Conservation (phyloP, 139 green algal genomes). For the Pseudopediastrum boryanum region DNA sequence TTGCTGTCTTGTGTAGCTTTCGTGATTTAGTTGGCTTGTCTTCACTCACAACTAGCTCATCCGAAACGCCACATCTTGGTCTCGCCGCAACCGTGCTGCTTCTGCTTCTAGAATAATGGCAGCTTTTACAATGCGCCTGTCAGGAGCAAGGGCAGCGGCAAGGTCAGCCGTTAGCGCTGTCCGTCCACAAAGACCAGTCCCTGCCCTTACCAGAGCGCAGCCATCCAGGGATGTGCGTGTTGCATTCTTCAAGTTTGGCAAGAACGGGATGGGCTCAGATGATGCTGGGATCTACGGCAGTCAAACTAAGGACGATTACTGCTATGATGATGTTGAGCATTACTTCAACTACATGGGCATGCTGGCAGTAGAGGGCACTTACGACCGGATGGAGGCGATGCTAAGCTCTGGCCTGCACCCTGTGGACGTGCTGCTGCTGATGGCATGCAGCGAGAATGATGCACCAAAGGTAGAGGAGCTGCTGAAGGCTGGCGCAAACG, state of each 20-base stretch:
- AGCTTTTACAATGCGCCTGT: no score
- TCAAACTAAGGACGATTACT: conserved; percentile 73
- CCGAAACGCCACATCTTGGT: no score
- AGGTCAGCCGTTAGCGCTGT: no score
- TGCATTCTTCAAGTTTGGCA: conserved; percentile 80
- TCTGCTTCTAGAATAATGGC: no score
- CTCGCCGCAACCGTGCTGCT: no score
- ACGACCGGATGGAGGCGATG: conserved; percentile 86
- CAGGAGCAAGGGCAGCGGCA: no score
- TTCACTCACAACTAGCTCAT: no score
- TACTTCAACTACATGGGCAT: conserved; percentile 99
- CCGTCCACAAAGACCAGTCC: no score
- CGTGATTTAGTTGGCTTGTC: no score
- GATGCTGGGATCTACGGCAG: conserved; percentile 61
- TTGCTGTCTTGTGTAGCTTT: no score
- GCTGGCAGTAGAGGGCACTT: conserved; percentile 88
- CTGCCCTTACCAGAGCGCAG: no score
- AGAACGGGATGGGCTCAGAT: conserved; percentile 49
- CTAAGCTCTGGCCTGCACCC: conserved; percentile 70
- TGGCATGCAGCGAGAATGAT: conserved; percentile 88
- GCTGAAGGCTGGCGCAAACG: conserved; percentile 73
- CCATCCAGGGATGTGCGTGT: conserved; percentile 22
- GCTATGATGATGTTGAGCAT: conserved; percentile 82
- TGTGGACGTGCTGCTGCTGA: conserved; percentile 91
- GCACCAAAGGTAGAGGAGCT: conserved; percentile 94